Percentiles rank a stretch among this genome's conserved stretches.
These are phyloP conservation scores for Phycomyces blakesleeanus DNA, from an alignment of 192 early-diverging fungal species.

Conservation along the genomic window DNA sequence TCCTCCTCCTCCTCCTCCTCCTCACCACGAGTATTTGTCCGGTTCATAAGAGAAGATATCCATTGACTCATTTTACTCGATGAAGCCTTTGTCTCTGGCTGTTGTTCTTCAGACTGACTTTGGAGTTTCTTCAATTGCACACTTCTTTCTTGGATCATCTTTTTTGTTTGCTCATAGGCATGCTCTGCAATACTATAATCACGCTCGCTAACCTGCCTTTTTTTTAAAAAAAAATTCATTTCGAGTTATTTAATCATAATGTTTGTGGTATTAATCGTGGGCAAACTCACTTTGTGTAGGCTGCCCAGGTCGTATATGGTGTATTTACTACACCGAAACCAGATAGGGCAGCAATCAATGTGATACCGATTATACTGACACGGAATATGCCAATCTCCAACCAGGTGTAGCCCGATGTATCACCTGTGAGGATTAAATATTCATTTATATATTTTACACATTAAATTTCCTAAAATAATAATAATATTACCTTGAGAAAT, in stretches of 20 bases:
- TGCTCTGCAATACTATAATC: constrained; percentile 1
- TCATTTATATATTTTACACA: no score
- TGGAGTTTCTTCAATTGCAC: constrained; percentile 1
- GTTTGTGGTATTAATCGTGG: no score
- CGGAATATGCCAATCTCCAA: constrained; percentile 77
- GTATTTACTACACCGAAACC: constrained; percentile 93
- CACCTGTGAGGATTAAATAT: neutral
- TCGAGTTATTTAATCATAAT: no score
- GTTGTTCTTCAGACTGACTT: neutral
- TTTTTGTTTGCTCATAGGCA: constrained; percentile 64
- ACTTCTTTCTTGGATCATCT: constrained; percentile 57
- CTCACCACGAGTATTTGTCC: constrained; percentile 1
- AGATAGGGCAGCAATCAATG: constrained; percentile 87
- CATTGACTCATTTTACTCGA: neutral
- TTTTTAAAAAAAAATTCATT: no score
- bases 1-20: no score
- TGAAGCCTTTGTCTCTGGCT: neutral
- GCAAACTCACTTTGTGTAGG: constrained; percentile 66
- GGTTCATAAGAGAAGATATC: constrained; percentile 1
- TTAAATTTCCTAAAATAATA: no score
- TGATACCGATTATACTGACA: constrained; percentile 87
- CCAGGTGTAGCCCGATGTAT: constrained; percentile 28
- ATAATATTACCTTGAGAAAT: constrained; percentile 1
- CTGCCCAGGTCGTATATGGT: constrained; percentile 80
- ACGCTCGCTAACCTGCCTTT: constrained; percentile 15